Conservation (phyloP, 176 grass and related monocot species). For the Cymbopogon citratus region DNA sequence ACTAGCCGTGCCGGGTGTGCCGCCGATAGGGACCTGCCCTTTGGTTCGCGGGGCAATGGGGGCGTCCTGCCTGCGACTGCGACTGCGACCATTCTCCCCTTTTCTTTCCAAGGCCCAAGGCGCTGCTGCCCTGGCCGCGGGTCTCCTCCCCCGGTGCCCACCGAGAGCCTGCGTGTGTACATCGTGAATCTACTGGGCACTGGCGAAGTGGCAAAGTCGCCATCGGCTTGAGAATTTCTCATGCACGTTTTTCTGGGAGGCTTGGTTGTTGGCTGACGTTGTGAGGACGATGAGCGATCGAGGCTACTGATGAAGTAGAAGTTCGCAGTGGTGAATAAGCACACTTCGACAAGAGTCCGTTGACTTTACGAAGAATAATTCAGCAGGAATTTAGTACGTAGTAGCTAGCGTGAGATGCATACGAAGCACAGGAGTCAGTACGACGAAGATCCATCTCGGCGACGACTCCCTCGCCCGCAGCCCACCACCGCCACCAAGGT, state of each 20-base stretch:
- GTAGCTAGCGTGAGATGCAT: no score
- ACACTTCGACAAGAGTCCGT: no score
- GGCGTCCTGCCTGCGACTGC: not conserved
- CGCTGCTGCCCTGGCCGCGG: no score
- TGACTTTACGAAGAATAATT: no score
- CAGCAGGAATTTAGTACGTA: no score
- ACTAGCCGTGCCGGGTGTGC: not conserved
- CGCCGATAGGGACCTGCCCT: not conserved
- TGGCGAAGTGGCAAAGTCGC: not conserved
- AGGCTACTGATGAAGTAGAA: no score
- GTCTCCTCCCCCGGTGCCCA: not conserved
- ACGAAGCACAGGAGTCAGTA: no score
- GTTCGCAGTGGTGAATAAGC: no score
- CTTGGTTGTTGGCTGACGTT: not conserved
- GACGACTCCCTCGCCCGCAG: no score
- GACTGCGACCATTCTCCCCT: not conserved
- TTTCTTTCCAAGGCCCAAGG: not conserved
- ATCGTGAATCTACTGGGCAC: not conserved
- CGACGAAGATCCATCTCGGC: no score
- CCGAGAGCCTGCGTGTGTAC: not conserved
- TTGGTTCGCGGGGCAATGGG: not conserved
- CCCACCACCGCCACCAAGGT: no score
- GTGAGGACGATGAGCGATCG: not conserved
- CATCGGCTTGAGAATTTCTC: not conserved
- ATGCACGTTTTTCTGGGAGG: not conserved